These are phyloP conservation scores for Neofusicoccum parvum DNA, from an alignment of 2,329 filamentous ascomycete species.

Conservation along the genomic window DNA sequence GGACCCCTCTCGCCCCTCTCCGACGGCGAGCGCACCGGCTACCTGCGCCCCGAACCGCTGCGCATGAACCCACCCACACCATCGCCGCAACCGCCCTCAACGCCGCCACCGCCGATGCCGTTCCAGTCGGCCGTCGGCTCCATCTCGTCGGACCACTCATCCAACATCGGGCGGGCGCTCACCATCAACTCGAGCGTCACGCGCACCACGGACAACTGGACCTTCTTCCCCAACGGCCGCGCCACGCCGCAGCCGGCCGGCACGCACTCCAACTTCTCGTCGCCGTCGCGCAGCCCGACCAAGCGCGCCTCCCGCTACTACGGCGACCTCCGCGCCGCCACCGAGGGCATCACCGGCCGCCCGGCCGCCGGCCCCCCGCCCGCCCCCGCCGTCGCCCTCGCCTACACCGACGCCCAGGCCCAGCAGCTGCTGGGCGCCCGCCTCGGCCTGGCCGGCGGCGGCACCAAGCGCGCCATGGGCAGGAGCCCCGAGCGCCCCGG, in stretches of 20 bases:
- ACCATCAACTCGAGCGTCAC: slow-evolving; percentile 32
- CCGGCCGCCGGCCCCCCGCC: slow-evolving; percentile 27
- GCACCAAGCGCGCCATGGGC: slow-evolving; percentile 30
- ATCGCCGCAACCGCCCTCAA: slow-evolving; percentile 27
- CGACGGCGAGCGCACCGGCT: slow-evolving; percentile 2
- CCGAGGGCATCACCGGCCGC: slow-evolving; percentile 33
- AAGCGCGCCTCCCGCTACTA: slow-evolving; percentile 45
- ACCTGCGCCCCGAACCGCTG: slow-evolving; percentile 45
- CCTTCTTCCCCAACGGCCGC: slow-evolving; percentile 26
- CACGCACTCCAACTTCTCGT: not conserved
- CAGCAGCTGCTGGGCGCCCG: slow-evolving; percentile 21
- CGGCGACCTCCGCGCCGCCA: slow-evolving; percentile 50
- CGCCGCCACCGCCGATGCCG: slow-evolving; percentile 10
- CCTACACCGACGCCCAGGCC: slow-evolving; percentile 30
- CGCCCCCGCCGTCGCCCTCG: slow-evolving; percentile 26
- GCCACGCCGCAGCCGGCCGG: slow-evolving; percentile 13
- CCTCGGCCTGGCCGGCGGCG: slow-evolving; percentile 24
- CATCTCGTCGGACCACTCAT: slow-evolving; percentile 19
- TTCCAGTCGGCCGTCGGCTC: slow-evolving; percentile 1
- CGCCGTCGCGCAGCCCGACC: slow-evolving; percentile 28
- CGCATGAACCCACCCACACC: slow-evolving; percentile 53
- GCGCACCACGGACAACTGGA: slow-evolving; percentile 28
- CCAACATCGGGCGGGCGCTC: slow-evolving; percentile 32
- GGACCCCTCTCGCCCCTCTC: slow-evolving; percentile 10
- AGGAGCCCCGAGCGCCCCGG: slow-evolving; percentile 34